These are phyloP conservation scores for Rhodosporidiobolus odoratus DNA, from an alignment of 768 basidiomycete species.

Conservation along the genomic window DNA sequence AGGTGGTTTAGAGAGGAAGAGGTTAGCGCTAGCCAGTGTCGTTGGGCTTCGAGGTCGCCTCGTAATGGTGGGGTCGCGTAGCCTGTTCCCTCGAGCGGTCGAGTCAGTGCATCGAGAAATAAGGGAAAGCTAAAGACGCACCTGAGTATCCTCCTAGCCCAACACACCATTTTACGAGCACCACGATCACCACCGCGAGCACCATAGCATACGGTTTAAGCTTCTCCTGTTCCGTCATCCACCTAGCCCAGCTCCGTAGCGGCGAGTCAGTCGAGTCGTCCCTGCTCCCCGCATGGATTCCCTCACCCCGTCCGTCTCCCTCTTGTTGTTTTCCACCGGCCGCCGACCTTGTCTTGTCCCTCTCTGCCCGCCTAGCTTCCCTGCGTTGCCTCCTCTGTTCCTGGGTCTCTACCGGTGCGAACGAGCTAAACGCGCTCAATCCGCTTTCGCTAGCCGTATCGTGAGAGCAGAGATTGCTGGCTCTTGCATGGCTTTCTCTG, in stretches of 20 bases:
- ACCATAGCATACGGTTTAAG: neutral
- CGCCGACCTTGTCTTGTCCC: neutral
- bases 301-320: neutral
- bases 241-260: neutral
- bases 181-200: conserved; percentile 9
- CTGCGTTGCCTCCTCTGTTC: neutral
- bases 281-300: neutral
- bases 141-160: conserved; percentile 79
- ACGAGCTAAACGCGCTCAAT: conserved; percentile 6
- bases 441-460: neutral
- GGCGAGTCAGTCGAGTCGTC: conserved; percentile 24
- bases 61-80: conserved; percentile 38
- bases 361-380: neutral
- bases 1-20: conserved; percentile 16
- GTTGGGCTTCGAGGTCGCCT: conserved; percentile 45
- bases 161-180: conserved; percentile 61
- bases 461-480: too few species aligned
- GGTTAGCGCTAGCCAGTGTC: conserved; percentile 45
- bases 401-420: neutral
- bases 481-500: neutral
- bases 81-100: conserved; percentile 17
- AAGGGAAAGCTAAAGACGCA: conserved; percentile 46
- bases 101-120: neutral
- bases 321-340: neutral
- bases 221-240: conserved; percentile 1